Evolutionary conservation across 2,329 filamentous ascomycete species (phyloP).

Genomic region (Alternaria conjuncta): DNA sequence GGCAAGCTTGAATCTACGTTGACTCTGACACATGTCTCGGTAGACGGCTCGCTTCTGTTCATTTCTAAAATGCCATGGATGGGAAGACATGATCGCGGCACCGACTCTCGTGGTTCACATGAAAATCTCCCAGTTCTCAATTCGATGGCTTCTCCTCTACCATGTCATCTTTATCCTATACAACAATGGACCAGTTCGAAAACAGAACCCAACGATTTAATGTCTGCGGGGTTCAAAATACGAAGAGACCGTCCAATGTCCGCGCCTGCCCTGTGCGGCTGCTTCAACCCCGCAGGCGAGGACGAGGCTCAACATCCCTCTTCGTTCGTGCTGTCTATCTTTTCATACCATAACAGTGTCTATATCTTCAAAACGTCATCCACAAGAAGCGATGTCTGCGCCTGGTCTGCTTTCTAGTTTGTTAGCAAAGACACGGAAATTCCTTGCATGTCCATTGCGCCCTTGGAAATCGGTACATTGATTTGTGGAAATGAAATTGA

Average conservation of each 20-base stretch:
- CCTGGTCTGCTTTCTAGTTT: background rate
- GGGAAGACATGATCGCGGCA: too few relatives aligned
- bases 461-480: background rate
- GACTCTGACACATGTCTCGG: too few relatives aligned
- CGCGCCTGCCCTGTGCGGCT: background rate
- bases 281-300: background rate
- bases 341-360: background rate
- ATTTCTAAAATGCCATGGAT: too few relatives aligned
- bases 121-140: fast-evolving
- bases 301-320: background rate
- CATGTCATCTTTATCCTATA: background rate
- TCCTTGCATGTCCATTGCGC: background rate
- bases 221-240: background rate
- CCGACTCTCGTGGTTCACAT: too few relatives aligned
- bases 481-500: background rate
- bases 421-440: too few relatives aligned
- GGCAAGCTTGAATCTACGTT: too few relatives aligned
- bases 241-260: fast-evolving
- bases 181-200: background rate
- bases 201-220: fast-evolving
- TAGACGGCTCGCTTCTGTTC: too few relatives aligned
- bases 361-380: background rate
- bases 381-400: background rate
- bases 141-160: too few relatives aligned
- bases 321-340: background rate